Evolutionary conservation across 805 yeast species (phyloP).

Genomic region (Teunomyces panamensis): DNA sequence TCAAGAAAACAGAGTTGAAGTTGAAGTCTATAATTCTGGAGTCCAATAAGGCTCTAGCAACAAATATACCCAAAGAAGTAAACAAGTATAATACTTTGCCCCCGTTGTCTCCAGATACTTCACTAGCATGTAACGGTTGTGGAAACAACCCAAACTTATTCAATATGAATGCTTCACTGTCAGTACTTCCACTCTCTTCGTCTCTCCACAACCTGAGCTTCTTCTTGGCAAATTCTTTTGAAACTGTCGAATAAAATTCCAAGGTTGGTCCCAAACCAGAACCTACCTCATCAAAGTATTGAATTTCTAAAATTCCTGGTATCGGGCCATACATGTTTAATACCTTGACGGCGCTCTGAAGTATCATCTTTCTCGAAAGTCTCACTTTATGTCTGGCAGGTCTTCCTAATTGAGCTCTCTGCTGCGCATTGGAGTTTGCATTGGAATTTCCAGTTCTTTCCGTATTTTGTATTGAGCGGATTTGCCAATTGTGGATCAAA

Average conservation of each 20-base stretch:
- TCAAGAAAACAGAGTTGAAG: constrained; percentile 70
- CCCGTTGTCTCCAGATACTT: constrained; percentile 30
- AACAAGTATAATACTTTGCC: constrained; percentile 51
- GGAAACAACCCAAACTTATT: constrained; percentile 69
- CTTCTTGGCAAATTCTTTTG: constrained; percentile 64
- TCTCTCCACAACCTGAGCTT: constrained; percentile 69
- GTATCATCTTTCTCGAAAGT: constrained; percentile 63
- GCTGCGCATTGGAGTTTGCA: constrained; percentile 7
- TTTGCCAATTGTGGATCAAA: constrained; percentile 74
- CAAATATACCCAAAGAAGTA: constrained; percentile 70
- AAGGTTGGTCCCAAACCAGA: constrained; percentile 95
- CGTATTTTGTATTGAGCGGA: constrained; percentile 37
- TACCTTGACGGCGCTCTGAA: constrained; percentile 77
- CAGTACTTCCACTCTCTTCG: constrained; percentile 15
- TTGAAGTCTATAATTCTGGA: constrained; percentile 83
- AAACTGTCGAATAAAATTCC: constrained; percentile 83
- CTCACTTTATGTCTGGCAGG: constrained; percentile 77
- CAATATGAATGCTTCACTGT: constrained; percentile 36
- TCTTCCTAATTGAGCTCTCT: constrained; percentile 60
- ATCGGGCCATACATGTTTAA: constrained; percentile 70
- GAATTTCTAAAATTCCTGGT: constrained; percentile 84
- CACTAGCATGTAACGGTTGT: constrained; percentile 44
- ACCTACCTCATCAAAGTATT: constrained; percentile 89
- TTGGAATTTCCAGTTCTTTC: constrained; percentile 25
- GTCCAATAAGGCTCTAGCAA: constrained; percentile 84